A percentile compares a stretch with the other conserved stretches of the same genome.
Conservation (phyloP, 2,329 filamentous ascomycete species). For the Graphium sp. region DNA sequence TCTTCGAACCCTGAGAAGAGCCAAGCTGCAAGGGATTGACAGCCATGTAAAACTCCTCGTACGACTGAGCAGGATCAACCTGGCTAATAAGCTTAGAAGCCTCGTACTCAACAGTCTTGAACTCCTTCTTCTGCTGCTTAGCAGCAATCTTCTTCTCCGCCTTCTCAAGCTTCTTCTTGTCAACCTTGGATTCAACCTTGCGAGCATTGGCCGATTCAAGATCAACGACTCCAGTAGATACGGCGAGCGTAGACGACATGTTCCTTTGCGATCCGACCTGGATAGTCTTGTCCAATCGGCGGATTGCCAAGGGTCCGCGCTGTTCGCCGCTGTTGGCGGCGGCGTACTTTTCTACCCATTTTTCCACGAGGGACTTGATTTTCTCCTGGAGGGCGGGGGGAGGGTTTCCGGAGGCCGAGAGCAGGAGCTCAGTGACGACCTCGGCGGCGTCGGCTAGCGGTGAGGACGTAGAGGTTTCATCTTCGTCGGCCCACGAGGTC, state of each 20-base stretch:
- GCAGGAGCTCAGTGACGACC: slow-evolving; percentile 69
- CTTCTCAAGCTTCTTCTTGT: slow-evolving; percentile 98
- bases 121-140: slow-evolving; percentile 96
- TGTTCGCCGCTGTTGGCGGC: slow-evolving; percentile 55
- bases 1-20: slow-evolving; percentile 56
- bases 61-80: slow-evolving; percentile 70
- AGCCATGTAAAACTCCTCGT: slow-evolving; percentile 99
- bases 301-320: slow-evolving; percentile 60
- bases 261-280: slow-evolving; percentile 88
- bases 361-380: slow-evolving; percentile 71
- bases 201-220: slow-evolving; percentile 82
- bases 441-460: slow-evolving; percentile 73
- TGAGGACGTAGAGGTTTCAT: slow-evolving; percentile 50
- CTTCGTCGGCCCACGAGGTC: slow-evolving; percentile 60
- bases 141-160: slow-evolving; percentile 93
- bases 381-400: slow-evolving; percentile 55
- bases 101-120: slow-evolving; percentile 98
- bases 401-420: slow-evolving; percentile 82
- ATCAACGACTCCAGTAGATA: slow-evolving; percentile 72
- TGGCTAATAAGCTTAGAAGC: slow-evolving; percentile 77
- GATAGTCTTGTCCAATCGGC: slow-evolving; percentile 81
- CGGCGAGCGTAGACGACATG: slow-evolving; percentile 86
- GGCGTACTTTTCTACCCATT: slow-evolving; percentile 73
- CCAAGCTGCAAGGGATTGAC: slow-evolving; percentile 93
- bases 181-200: slow-evolving; percentile 94